Base-by-base conservation (phyloP, 1,284 basidiomycete genomes). In the Cryptococcus floricola region DNA sequence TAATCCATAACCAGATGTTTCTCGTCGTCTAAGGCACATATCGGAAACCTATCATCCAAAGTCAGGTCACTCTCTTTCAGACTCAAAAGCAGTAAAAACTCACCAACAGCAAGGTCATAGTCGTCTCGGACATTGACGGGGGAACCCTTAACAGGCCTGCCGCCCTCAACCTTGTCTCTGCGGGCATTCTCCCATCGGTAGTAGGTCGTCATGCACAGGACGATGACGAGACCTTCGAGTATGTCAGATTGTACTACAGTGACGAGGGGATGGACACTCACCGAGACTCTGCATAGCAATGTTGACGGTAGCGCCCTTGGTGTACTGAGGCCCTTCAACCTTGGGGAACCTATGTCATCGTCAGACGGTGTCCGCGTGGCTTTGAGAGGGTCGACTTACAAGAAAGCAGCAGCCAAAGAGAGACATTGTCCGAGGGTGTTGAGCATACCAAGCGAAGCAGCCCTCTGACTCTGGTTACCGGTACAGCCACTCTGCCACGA, bases 351-450 rank as follows among this genome's bases (percentile, higher is more conserved):
- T 68, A 27, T 28, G 12, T 44, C 16, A 14, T 7, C 13, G n/a
- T 13, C 6, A 14, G 18, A 16, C n/a, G 19, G 38, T n/a, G n/a
- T 31, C 28, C 18, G 34, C 13, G 8, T 13, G 31, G 7, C 37
- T 5, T 9, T 14, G 19, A 19, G 16, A 27, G 23, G 12, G 43
- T n/a, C 13, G 8, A 63, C 65, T 60, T 39, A 67, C 62, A 74
- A 59, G 68, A 78, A 79, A 9, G 77, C 62, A 18, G 79, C 79
- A 27, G 73, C 65, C 54, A 81, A 67, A 2, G 71, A 70, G 13
- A 81, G 67, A 57, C 77, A 79, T 60, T 80, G 79, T 14, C 77
- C 78, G 56, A 79, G 54, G 1, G 74, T 64, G 69, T 81, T 81
- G 49, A 80, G 73, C 75, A 77, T 77, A 42, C 78, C 79, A 53